Base-by-base conservation (phyloP, 2,329 filamentous ascomycete species). In the Ascochyta clinopodiicola region DNA sequence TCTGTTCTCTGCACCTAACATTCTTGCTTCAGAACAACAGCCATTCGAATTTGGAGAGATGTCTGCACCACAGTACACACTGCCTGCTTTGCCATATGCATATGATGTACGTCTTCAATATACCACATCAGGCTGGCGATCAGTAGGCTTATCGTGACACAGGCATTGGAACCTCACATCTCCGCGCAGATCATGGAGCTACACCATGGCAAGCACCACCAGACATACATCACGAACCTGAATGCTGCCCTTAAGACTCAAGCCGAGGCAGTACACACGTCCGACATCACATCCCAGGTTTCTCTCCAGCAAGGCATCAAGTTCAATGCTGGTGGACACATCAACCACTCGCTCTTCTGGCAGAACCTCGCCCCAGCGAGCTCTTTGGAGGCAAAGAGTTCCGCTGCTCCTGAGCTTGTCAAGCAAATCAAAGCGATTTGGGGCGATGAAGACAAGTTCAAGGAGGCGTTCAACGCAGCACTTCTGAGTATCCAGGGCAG, bases 261-360 rank as follows among this genome's bases (percentile, higher is more conserved):
- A 60, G 78, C 81, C 46, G 75, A 81, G 4, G 86, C 88, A 15
- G 78, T 83, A 2, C 72, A 80, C 22, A 77, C 81, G 36, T 80
- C 81, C 61, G 85, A 91, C 63, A 82, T 90, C 49, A 79, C 84
- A 4, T 78, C 81, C 4, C 87, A 91, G 64, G 84, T 92, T 51
- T 78, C 84, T 17, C 82, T 91, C n/a, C 87, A 89, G 66, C 79
- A 82, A 17, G 84, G 84, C 59, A 87, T 96, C 79, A 90, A 89
- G 69, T 96, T 96, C 84, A 91, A 96, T 75, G 92, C 89, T 44
- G 93, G 93, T 38, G 93, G 93, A 6, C 92, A 96, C 81, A 88
- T 96, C 78, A 97, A 97, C 80, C 93, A 96, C 81, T 88, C 86
- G 0, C 86, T 96, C 32, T 96, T 96, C 82, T 97, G 92, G 92